Evolutionary conservation across 805 yeast species (phyloP).

Genomic region (Ogataea trehalophila): DNA sequence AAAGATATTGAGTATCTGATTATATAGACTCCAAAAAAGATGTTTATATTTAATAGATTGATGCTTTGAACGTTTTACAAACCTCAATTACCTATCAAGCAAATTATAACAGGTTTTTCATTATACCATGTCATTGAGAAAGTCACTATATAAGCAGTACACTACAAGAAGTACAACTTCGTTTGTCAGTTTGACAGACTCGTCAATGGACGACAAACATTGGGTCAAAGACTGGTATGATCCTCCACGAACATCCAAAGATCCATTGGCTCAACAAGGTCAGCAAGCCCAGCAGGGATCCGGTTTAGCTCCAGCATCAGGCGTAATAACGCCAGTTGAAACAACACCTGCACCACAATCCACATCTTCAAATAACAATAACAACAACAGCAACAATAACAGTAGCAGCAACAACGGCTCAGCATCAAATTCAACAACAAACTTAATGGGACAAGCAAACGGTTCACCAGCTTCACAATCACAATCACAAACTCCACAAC

Average conservation of each 20-base stretch:
- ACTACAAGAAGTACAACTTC: constrained; percentile 23
- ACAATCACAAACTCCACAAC: constrained; percentile 26
- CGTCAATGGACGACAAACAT: constrained; percentile 19
- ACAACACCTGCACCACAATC: constrained; percentile 24
- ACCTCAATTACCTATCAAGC: too few relatives aligned
- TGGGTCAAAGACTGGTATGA: constrained; percentile 31
- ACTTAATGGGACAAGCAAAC: not conserved
- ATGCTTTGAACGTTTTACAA: too few relatives aligned
- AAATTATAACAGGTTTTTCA: not conserved
- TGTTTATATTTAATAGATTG: too few relatives aligned
- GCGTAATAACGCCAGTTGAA: constrained; percentile 18
- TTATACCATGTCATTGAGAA: constrained; percentile 29
- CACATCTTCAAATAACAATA: not conserved
- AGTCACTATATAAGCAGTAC: constrained; percentile 32
- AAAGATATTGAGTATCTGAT: too few relatives aligned
- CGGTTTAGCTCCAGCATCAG: constrained; percentile 12
- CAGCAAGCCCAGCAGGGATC: not conserved
- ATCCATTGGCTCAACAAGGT: not conserved
- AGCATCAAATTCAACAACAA: too few relatives aligned
- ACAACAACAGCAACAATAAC: not conserved
- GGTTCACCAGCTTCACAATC: constrained; percentile 11
- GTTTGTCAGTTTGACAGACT: constrained; percentile 13
- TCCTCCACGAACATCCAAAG: constrained; percentile 25
- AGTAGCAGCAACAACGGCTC: not conserved
- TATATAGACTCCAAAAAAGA: too few relatives aligned